Percentiles rank a stretch among this genome's conserved stretches.
Evolutionary conservation across 257 asterid genomes (phyloP).

Genomic region (Forsythia suspensa): DNA sequence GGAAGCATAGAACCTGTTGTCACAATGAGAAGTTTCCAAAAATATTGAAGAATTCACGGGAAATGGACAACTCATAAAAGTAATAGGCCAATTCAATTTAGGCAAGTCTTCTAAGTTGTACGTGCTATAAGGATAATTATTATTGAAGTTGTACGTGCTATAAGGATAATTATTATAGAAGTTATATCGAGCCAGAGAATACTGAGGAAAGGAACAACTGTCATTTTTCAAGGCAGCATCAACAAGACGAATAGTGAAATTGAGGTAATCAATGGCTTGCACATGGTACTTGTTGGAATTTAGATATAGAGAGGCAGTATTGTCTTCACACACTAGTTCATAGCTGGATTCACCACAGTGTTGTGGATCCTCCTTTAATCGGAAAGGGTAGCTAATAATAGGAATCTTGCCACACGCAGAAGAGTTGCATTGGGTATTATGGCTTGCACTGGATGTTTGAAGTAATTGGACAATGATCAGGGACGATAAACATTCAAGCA

Average conservation of each 20-base stretch:
- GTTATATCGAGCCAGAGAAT: not conserved
- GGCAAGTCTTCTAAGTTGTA: too few species aligned
- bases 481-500: not conserved
- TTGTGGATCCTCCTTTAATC: conserved; percentile 24
- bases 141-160: too few species aligned
- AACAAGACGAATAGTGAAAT: conserved; percentile 23
- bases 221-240: conserved; percentile 15
- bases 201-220: conserved; percentile 23
- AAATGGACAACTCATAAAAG: conserved; percentile 24
- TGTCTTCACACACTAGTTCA: conserved; percentile 29
- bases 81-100: not conserved
- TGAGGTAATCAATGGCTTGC: conserved; percentile 21
- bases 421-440: not conserved
- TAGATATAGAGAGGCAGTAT: not conserved
- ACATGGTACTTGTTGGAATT: conserved; percentile 14
- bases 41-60: conserved; percentile 3
- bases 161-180: not conserved
- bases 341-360: not conserved
- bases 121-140: not conserved
- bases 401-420: conserved; percentile 32
- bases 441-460: not conserved
- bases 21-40: conserved; percentile 7
- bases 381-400: conserved; percentile 36
- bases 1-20: not conserved
- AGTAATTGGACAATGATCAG: not conserved